Base-by-base conservation (phyloP, 2,329 filamentous ascomycete species). In the Emergomyces africanus region DNA sequence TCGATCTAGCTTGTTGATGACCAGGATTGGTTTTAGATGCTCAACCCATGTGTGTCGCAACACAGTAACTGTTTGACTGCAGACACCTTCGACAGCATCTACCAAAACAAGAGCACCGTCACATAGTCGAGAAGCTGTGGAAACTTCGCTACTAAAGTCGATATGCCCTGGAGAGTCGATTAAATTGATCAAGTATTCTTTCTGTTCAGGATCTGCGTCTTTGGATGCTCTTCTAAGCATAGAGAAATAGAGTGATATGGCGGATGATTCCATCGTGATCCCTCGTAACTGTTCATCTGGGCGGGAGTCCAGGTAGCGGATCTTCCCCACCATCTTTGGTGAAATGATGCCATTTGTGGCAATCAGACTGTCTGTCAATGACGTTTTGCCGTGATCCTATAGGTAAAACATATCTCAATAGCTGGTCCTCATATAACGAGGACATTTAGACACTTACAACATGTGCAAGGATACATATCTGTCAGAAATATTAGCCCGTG, bases 211-310 rank as follows among this genome's bases (percentile, higher is more conserved):
- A 15, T 79, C 70, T 5, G 83, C 83, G 18, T 90, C 85, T 1
- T 87, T 85, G 1, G 82, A 78, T 42, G 83, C 78, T 65, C 89
- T 83, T 65, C 91, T 83, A 58, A 95, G 78, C 81, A 97, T 89
- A 41, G 91, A 95, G 72, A 99, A 99, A 75, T 88, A 95, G 39
- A 99, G 79, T 0, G 94, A 97, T 64, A 99, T 99, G 62, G 94
- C 94, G 5, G 92, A 97, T 0, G 94, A 97, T 73, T 99, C 94
- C 94, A 99, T 99, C n/a, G 94, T 99, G 70, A 99, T 99, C 59
- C 94, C 94, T 64, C 94, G 87, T 18, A 89, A 82, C 75, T 99
- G 94, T 73, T 99, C 94, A 74, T 99, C 94, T 1, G 92, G 92
- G 49, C 94, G 82, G 25, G 94, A 97, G 76, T 99, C 94, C 61